Base-by-base conservation (phyloP, 2,329 filamentous ascomycete genomes). In the Rugonectria rugulosa region DNA sequence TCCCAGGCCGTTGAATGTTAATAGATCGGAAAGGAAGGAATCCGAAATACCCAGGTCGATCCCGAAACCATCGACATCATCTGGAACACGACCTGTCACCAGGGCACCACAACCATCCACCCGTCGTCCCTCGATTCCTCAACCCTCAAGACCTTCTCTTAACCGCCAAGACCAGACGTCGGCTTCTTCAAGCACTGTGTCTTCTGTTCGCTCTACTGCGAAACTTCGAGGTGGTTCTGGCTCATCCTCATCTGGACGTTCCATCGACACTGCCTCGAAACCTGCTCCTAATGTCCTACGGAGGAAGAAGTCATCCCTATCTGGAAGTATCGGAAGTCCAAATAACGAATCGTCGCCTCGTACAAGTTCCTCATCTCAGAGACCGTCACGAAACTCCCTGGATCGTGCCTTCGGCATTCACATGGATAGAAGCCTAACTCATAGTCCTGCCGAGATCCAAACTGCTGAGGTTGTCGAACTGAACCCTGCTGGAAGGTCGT, bases 251-350 rank as follows among this genome's bases (percentile, higher is more conserved):
- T 71, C 73, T 4, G 66, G 68, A 40, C 72, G 68, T 26, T 75
- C 72, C 1, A 66, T 72, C 34, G 71, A 73, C 34, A 68, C 68
- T 36, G 62, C 59, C 17, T 51, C 66, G 20, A 73, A 68, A 26
- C 69, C 72, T 40, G 67, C 69, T 21, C 76, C 76, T 34, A 80
- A 78, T 63, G 73, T 79, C 8, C 67, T 84, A 42, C 74, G 79
- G 61, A 77, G 79, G 62, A 85, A 84, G 66, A 76, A 78, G 51
- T 79, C 81, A 12, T 76, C 75, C 10, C 67, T 80, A 32, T 71
- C 79, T 2, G 74, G 75, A 51, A 74, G 79, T 19, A 58, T 68
- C 6, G 62, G 65, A 17, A 72, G 64, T 31, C 52, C 62, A 8
- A 73, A 68, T 11, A 72, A 68, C 36, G 72, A 74, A n/a, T n/a